phyloP scores from a whole-genome alignment of 768 basidiomycete genomes.

The Thelephora ganbajun region DNA sequence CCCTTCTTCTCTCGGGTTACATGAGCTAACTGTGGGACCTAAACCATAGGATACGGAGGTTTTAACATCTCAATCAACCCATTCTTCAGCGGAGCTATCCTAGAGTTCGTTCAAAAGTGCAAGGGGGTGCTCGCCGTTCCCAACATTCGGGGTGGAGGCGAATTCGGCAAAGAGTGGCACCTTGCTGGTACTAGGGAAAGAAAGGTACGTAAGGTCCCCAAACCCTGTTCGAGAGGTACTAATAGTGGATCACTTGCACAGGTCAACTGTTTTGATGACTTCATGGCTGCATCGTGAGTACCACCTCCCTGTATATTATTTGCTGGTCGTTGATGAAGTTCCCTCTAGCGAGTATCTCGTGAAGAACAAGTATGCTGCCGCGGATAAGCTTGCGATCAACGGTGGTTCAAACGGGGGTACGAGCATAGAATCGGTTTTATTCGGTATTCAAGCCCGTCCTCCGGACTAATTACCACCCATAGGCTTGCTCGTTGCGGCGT shows the following conservation, averaged over 20 bases:
- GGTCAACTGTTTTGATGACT: conserved; percentile 72
- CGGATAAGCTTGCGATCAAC: conserved; percentile 61
- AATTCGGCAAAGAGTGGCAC: conserved; percentile 85
- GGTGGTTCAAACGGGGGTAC: conserved; percentile 74
- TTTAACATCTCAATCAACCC: conserved; percentile 62
- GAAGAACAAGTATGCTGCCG: conserved; percentile 53
- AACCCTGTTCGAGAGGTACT: neutral
- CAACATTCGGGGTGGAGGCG: conserved; percentile 42
- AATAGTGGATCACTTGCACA: conserved; percentile 11
- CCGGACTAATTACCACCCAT: conserved; percentile 4
- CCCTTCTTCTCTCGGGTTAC: neutral
- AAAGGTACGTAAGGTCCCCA: conserved; percentile 30
- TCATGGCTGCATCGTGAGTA: conserved; percentile 65
- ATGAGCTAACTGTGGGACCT: neutral
- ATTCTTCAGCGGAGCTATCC: conserved; percentile 53
- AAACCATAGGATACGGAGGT: conserved; percentile 57
- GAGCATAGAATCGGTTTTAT: conserved; percentile 5
- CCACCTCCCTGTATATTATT: neutral
- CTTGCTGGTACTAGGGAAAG: conserved; percentile 51
- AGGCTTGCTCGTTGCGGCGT: conserved; percentile 80
- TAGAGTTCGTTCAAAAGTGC: conserved; percentile 64
- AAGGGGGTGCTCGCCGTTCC: conserved; percentile 48
- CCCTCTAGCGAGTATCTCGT: conserved; percentile 48
- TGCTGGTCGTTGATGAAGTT: neutral
- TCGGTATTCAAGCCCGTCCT: too few relatives aligned